Evolutionary conservation across 108 stramenopile genomes (phyloP), one percentile per base, ranked within the genome.

Genomic region (Asterionellopsis glacialis): DNA sequence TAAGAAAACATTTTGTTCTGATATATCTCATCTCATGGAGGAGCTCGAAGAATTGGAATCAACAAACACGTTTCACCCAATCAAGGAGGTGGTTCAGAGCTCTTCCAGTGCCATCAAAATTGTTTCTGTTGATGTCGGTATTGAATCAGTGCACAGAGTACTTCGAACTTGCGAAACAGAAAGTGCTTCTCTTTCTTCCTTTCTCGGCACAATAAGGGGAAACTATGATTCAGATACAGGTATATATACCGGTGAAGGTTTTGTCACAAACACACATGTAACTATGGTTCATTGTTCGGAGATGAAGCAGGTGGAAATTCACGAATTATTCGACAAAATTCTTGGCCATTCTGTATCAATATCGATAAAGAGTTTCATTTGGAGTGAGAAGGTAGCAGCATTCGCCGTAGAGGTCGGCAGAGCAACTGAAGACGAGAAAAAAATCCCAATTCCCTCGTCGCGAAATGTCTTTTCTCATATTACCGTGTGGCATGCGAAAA

Each of bases 401-500:
- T 44, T 93, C 13, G 64, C 65, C 19, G 75, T 88, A 1, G 48
- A 55, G 7, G 43, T 92, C 40, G 39, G 50, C 14, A 61, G 43
- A 16, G 55, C 63, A 9, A 43, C 42, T 18, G 26, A 42, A 24
- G 43, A 24, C 26, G 43, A n/a, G 14, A 51, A 58, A 11, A 65
- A 48, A 13, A 25, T 39, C 33, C 12, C 50, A 10, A 40, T 87
- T 14, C 86, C 86, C 5, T 26, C 50, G 18, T 68, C 67, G 5
- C 42, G 57, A 13, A 93, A 93, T 64, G n/a, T 67, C 2, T 93
- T 85, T 54, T 57, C 70, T 19, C 91, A 93, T 62, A 65, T 93
- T 12, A 93, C 91, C 45, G 52, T 93, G 13, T 93, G 88, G 88
- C 63, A 62, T 61, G 80, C 59, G 14, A 51, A 67, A 25, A 70